A percentile compares a stretch with the other conserved stretches of the same genome.
phyloP scores from a whole-genome alignment of 2,329 filamentous ascomycete species.

The Didymella exigua region DNA sequence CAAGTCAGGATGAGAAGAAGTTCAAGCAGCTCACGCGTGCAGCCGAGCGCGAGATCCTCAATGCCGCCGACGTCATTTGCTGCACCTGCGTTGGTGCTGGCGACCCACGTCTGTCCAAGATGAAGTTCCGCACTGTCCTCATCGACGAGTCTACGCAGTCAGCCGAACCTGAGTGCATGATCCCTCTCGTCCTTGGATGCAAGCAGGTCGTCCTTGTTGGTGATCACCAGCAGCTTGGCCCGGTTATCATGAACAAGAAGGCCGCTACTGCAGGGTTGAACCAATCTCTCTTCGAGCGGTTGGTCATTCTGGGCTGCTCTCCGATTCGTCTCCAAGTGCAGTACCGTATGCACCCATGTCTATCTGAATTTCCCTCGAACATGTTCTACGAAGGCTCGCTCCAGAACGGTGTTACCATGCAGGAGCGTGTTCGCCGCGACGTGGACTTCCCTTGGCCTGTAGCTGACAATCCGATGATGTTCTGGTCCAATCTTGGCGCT shows the following conservation, averaged over 20 bases:
- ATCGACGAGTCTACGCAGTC: conserved; percentile 99
- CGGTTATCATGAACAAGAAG: conserved; percentile 99
- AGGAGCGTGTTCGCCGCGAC: conserved; percentile 85
- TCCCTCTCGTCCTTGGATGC: conserved; percentile 92
- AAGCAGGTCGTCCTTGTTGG: conserved; percentile 99
- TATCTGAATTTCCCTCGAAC: conserved; percentile 97
- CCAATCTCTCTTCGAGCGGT: conserved; percentile 96
- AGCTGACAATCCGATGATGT: conserved; percentile 97
- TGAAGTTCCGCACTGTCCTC: conserved; percentile 97
- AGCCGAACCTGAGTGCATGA: conserved; percentile 98
- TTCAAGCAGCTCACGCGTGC: conserved; percentile 94
- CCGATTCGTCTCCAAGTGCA: conserved; percentile 95
- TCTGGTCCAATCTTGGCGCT: conserved; percentile 97
- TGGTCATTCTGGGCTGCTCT: conserved; percentile 87
- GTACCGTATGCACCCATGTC: conserved; percentile 98
- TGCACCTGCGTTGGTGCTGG: conserved; percentile 98
- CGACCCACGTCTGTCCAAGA: conserved; percentile 91
- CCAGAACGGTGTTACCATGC: conserved; percentile 92
- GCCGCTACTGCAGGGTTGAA: conserved; percentile 96
- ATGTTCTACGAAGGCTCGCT: conserved; percentile 99
- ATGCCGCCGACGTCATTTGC: conserved; percentile 96
- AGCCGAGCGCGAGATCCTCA: conserved; percentile 92
- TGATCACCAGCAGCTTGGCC: conserved; percentile 96
- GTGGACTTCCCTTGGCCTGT: conserved; percentile 99
- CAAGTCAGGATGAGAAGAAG: conserved; percentile 96